Base-by-base conservation (phyloP, 2,329 filamentous ascomycete genomes). In the Rhexocercosporidium sp. region DNA sequence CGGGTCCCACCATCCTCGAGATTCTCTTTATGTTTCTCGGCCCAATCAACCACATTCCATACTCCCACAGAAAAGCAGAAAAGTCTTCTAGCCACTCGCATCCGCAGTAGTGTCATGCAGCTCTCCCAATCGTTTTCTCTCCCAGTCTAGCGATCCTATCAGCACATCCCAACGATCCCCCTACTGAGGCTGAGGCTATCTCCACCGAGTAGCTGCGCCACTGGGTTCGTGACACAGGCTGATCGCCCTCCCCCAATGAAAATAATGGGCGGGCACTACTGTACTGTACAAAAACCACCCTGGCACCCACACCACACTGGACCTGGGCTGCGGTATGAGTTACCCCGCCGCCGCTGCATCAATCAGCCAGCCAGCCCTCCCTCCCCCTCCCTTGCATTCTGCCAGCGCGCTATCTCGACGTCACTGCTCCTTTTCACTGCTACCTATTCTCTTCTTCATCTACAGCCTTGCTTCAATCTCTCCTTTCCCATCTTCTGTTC, bases 361-460 rank as follows among this genome's bases (percentile, higher is more conserved):
- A 44, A 59, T 37, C 56, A 29, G 20, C 22, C n/a, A 5, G 37
- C 37, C n/a, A 3, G 34, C 53, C 46, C 60, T 65, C 62, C 25
- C 29, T 37, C n/a, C 25, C 53, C 46, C 60, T 65, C 62, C 25
- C 29, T 37, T 34, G 18, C n/a, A n/a, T 37, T 37, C 29, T 37
- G 53, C 53, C 53, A 56, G 29, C 53, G 31, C 53, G 53, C 53
- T 56, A 56, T n/a, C 53, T 56, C 64, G 69, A 66, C 66, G 69
- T 70, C 69, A 70, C 66, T 65, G 41, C 59, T 29, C 25, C 56
- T 54, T 65, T 56, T 59, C 41, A 27, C 59, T 66, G 68, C 39
- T 69, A 70, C 66, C 70, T 70, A 62, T 14, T n/a, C n/a, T 57
- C 8, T 62, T 68, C 56, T 37, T 66, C 66, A 71, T 68, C 70